Conservation (phyloP, 2,329 filamentous ascomycete genomes). For the Trichoderma sp. region DNA sequence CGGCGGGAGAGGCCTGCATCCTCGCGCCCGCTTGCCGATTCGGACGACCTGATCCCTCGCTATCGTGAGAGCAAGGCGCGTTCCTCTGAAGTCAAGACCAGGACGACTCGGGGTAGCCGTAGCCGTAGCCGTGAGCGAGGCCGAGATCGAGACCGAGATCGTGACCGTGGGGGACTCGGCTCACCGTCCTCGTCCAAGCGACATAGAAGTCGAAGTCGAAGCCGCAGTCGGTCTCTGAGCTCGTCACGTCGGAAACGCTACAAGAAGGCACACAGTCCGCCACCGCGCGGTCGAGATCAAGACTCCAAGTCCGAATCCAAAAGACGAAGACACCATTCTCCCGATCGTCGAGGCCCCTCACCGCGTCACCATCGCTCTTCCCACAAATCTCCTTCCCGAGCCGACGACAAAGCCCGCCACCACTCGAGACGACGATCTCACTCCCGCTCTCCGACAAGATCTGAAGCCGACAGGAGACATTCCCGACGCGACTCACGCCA, state of each 20-base stretch:
- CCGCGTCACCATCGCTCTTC: constrained; percentile 35
- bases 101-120: constrained; percentile 38
- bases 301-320: constrained; percentile 39
- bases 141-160: constrained; percentile 5
- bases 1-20: constrained; percentile 32
- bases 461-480: constrained; percentile 30
- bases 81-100: constrained; percentile 34
- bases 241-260: constrained; percentile 44
- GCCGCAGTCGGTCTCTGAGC: constrained; percentile 41
- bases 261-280: constrained; percentile 38
- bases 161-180: constrained; percentile 31
- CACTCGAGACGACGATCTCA: constrained; percentile 29
- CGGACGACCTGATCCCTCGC: constrained; percentile 42
- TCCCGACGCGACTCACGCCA: constrained; percentile 30
- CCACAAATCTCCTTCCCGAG: constrained; percentile 31
- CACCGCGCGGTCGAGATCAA: constrained; percentile 43
- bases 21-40: constrained; percentile 33
- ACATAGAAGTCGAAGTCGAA: constrained; percentile 45
- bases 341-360: constrained; percentile 35
- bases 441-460: constrained; percentile 31
- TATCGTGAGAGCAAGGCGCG: constrained; percentile 38
- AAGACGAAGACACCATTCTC: constrained; percentile 36
- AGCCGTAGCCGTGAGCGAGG: constrained; percentile 24
- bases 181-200: constrained; percentile 46
- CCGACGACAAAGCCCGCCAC: constrained; percentile 27